Evolutionary conservation across 345 rosid genomes (phyloP), one percentile per base, ranked within the genome.

Genomic region (Euphorbia tirucalli): DNA sequence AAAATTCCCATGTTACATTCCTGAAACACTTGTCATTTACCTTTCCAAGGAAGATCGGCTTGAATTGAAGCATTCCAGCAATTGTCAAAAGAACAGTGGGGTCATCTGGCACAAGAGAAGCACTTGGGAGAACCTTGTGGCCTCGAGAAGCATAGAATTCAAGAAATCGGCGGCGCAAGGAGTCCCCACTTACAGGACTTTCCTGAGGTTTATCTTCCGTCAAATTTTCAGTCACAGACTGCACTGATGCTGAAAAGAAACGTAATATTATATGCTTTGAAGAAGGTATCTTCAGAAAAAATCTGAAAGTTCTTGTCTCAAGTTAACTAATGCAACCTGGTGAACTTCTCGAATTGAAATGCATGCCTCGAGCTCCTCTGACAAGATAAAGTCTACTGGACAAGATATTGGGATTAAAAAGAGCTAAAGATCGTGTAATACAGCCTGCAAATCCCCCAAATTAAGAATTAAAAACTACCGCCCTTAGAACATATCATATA

Each of bases 21-120:
- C 11, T 49, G 56, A 61, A 21, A 35, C 24, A 1, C 69, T 61
- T 27, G 21, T 43, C 24, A 28, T 31, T n/a, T 83, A 77, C 98
- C 96, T 87, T 87, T 68, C 98, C 98, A 31, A 94, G 98, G 71
- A 92, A 94, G 74, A 94, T 77, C 57, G 96, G 98, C 83, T 94
- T 94, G 74, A 94, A 94, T 71, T 90, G 98, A 83, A 94, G 95
- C 98, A 94, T 94, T 75, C 98, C 98, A 31, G 98, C 98, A 46
- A 94, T 94, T 22, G 96, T 94, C 74, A 94, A 79, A 67, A 94
- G 83, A 76, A 94, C 98, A 11, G 98, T 92, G 48, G 97, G 97
- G 61, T 94, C 98, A 78, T 92, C 95, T 32, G 97, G 97, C 66
- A 92, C 97, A 65, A 94, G 98, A 57, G 98, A 92, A 66, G 98